Evolutionary conservation across 2,329 filamentous ascomycete genomes (phyloP).

Genomic region (Metarhizium rileyi): DNA sequence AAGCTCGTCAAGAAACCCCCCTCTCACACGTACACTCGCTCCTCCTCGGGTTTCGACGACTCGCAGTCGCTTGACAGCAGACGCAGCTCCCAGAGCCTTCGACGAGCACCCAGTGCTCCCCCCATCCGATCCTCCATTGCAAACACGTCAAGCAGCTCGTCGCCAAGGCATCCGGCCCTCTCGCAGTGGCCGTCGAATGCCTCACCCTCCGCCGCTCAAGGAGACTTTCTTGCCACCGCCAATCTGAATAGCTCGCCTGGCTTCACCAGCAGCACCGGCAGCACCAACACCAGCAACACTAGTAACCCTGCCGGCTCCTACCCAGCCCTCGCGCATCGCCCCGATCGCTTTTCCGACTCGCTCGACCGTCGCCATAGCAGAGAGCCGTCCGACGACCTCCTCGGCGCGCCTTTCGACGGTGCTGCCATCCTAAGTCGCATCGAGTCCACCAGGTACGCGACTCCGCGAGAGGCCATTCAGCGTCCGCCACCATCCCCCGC

Average conservation of each 20-base stretch:
- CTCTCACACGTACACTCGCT: conserved; percentile 29
- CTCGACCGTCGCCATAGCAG: conserved; percentile 11
- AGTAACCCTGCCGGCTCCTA: conserved; percentile 12
- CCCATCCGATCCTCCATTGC: conserved; percentile 35
- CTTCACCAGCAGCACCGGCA: background rate
- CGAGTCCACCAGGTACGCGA: conserved; percentile 38
- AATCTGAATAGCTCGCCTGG: background rate
- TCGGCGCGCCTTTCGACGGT: conserved; percentile 58
- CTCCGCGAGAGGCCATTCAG: conserved; percentile 22
- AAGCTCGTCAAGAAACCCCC: conserved; percentile 55
- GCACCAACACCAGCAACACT: conserved; percentile 4
- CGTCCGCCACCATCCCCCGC: conserved; percentile 21
- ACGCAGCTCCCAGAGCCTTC: conserved; percentile 54
- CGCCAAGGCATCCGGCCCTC: conserved; percentile 35
- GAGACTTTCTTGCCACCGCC: conserved; percentile 33
- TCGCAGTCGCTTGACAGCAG: conserved; percentile 49
- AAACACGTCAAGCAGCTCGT: conserved; percentile 40
- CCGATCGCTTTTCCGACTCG: conserved; percentile 13
- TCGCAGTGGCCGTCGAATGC: conserved; percentile 32
- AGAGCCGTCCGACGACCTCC: conserved; percentile 44
- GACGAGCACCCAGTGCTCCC: conserved; percentile 51
- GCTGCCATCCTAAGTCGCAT: conserved; percentile 51
- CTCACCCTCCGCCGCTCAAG: conserved; percentile 35
- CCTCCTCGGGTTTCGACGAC: conserved; percentile 45
- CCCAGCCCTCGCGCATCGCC: conserved; percentile 10